phyloP scores from a whole-genome alignment of 768 basidiomycete genomes.

The Mycena galericulata region DNA sequence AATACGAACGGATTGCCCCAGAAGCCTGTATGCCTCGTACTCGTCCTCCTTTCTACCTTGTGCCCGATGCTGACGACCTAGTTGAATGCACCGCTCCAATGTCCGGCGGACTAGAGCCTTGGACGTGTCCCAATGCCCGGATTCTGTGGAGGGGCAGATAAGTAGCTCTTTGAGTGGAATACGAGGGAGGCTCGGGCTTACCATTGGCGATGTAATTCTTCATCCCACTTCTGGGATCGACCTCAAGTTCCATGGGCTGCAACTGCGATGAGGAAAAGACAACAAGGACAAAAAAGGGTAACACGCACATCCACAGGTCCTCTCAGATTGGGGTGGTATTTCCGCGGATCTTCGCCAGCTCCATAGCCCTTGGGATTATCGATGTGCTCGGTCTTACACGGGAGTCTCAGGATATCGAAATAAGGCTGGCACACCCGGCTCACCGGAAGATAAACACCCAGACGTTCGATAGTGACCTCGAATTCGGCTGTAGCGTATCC shows the following conservation, averaged over 20 bases:
- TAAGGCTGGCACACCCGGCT: slow-evolving; percentile 36
- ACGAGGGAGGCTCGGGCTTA: slow-evolving; percentile 33
- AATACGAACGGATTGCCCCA: slow-evolving; percentile 73
- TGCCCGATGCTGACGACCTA: slow-evolving; percentile 74
- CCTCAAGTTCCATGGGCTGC: slow-evolving; percentile 83
- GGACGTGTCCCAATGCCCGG: slow-evolving; percentile 90
- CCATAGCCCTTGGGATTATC: slow-evolving; percentile 95
- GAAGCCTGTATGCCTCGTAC: slow-evolving; percentile 84
- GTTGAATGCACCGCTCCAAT: slow-evolving; percentile 82
- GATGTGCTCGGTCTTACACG: slow-evolving; percentile 80
- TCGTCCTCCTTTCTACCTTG: slow-evolving; percentile 72
- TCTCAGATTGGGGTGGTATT: slow-evolving; percentile 81
- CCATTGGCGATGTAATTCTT: slow-evolving; percentile 95
- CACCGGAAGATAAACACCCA: slow-evolving; percentile 88
- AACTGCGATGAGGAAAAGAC: neutral
- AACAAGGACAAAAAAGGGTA: slow-evolving; percentile 11
- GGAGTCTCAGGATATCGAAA: neutral
- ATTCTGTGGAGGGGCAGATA: slow-evolving; percentile 52
- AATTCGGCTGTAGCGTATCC: slow-evolving; percentile 88
- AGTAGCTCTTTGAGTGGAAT: neutral
- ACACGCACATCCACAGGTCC: slow-evolving; percentile 80
- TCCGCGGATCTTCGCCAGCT: slow-evolving; percentile 83
- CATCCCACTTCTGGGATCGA: slow-evolving; percentile 91
- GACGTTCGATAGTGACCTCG: slow-evolving; percentile 85
- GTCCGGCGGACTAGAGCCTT: slow-evolving; percentile 80